Base-by-base conservation (phyloP, 140 eudicot genomes). In the Cichorium intybus region DNA sequence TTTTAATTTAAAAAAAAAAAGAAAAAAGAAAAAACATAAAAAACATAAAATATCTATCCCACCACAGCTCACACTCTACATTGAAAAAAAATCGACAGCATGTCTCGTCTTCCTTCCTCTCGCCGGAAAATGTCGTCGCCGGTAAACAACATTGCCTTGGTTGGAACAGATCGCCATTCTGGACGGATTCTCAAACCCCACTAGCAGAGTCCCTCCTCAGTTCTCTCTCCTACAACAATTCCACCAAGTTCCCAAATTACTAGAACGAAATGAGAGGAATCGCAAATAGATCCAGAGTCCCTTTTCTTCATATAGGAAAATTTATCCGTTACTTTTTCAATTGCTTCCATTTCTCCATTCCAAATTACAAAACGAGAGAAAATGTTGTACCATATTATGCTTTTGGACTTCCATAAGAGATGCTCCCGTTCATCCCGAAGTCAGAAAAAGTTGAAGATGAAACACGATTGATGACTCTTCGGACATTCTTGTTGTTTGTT, bases 221-320 rank as follows among this genome's bases (percentile, higher is more conserved):
- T 28, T 69, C 82, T 18, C 81, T 94, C 45, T 60, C 79, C 11
- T 70, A 74, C 15, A 82, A 69, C 68, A 86, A 89, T 63, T 10
- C 63, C 56, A 56, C 69, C 53, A 80, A 52, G 62, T 94, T 79
- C 69, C 95, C 97, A 0, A 10, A 41, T 17, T 82, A 86, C 70
- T 94, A 95, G 97, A 85, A 82, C 23, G 99, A 94, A 71, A 84
- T 94, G 71, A 6, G 63, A 8, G 99, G 97, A 71, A 80, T 82
- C 33, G 95, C 97, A 4, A 59, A 84, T 48, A 97, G 96, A 55
- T 86, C 97, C 31, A 81, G 78, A 5, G 79, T 75, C 22, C 86
- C 95, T 33, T 70, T 84, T 57, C 95, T 94, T 31, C 79, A 94
- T 45, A 95, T 89, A 81, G 8, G 73, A 5, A 16, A 48, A 39